These are phyloP conservation scores for Linnemannia elongata DNA, from an alignment of 192 early-diverging fungal genomes.

Conservation along the genomic window DNA sequence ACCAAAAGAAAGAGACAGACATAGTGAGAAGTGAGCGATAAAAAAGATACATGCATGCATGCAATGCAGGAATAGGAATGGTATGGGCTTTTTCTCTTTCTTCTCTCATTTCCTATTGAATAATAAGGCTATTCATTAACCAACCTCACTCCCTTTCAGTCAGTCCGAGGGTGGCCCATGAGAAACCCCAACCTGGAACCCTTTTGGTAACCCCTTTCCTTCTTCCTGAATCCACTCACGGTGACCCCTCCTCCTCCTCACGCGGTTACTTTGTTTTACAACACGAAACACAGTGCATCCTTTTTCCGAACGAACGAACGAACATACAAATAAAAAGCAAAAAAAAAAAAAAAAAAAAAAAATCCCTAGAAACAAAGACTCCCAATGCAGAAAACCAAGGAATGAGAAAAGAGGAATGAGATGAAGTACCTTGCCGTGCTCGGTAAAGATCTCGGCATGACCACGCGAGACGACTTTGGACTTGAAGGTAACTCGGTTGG, in stretches of 20 bases:
- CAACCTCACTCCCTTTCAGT: not conserved
- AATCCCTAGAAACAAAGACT: not conserved
- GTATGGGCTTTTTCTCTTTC: no score
- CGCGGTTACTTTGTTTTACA: not conserved
- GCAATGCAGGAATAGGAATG: not conserved
- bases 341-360: not conserved
- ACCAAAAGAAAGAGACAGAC: conserved; percentile 59
- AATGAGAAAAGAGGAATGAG: not conserved
- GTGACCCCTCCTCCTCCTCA: not conserved
- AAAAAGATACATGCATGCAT: not conserved
- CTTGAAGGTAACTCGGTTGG: conserved; percentile 87
- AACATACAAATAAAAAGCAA: not conserved
- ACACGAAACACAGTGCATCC: not conserved
- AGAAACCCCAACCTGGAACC: not conserved
- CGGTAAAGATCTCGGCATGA: conserved; percentile 95
- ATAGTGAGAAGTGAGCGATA: not conserved
- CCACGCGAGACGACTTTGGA: conserved; percentile 94
- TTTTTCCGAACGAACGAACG: not conserved
- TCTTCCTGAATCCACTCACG: not conserved
- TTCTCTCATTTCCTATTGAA: not conserved
- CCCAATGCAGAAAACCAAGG: not conserved
- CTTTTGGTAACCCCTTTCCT: not conserved
- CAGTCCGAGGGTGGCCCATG: conserved; percentile 4
- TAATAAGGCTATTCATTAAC: not conserved
- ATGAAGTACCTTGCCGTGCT: conserved; percentile 69